phyloP scores from a whole-genome alignment of 2,329 filamentous ascomycete genomes.

The Orbilia blumenaviensis region DNA sequence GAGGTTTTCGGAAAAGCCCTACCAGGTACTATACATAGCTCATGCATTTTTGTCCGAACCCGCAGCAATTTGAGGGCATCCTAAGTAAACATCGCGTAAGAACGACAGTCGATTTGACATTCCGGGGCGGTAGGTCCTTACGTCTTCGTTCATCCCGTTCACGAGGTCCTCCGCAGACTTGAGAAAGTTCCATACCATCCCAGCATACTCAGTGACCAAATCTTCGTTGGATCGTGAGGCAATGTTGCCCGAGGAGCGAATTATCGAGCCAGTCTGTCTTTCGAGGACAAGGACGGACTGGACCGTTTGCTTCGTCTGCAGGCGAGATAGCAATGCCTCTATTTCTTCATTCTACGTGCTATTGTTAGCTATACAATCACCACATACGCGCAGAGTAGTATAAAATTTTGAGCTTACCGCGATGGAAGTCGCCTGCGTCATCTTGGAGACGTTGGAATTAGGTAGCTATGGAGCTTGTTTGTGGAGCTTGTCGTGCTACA shows the following conservation, averaged over 20 bases:
- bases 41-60: constrained; percentile 83
- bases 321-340: constrained; percentile 67
- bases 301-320: constrained; percentile 80
- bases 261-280: constrained; percentile 74
- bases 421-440: constrained; percentile 41
- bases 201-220: constrained; percentile 75
- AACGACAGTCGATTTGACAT: background rate
- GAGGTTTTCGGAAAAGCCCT: constrained; percentile 49
- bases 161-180: constrained; percentile 74
- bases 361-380: background rate
- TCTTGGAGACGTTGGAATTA: constrained; percentile 24
- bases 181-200: constrained; percentile 79
- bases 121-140: constrained; percentile 59
- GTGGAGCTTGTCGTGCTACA: constrained; percentile 4
- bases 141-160: constrained; percentile 76
- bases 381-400: background rate
- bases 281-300: constrained; percentile 80
- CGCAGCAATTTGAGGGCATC: constrained; percentile 80
- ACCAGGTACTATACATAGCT: constrained; percentile 81
- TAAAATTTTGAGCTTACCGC: constrained; percentile 25
- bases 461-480: background rate
- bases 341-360: constrained; percentile 54
- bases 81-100: constrained; percentile 55
- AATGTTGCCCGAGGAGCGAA: constrained; percentile 75
- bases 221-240: constrained; percentile 65